Evolutionary conservation across 129 eudicot species (phyloP), one percentile per base, ranked within the genome.

Genomic region (Centrapalus pauciflorus): DNA sequence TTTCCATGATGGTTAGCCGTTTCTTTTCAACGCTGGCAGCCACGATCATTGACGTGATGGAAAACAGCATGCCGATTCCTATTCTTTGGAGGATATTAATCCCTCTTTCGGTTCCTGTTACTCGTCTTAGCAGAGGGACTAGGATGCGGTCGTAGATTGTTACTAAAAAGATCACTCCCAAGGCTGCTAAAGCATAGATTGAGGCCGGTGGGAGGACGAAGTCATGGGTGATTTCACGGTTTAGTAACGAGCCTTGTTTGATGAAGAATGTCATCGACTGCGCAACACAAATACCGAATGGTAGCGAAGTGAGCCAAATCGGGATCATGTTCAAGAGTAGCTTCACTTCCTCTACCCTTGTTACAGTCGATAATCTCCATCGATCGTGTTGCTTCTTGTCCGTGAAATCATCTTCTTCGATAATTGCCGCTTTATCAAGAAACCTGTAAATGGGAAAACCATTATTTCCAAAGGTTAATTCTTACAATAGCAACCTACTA

Each of bases 191-290:
- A 46, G 78, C 58, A 9, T 63, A 87, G 9, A 88, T 52, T 1
- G 98, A 85, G 58, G 95, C 87, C 19, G 98, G 82, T 29, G 98
- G 98, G 77, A 93, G 81, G 35, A 1, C 1, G 70, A 88, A 85
- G 23, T 5, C 24, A 35, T 45, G 25, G 21, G 73, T 46, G 70
- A 93, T 61, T 30, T 58, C 51, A 2, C 91, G 85, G 84, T 88
- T 24, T 56, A 93, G 37, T 20, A 79, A 57, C 0, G 64, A 70
- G 20, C 89, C 72, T 77, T 93, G 98, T 75, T 93, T 88, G 77
- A 93, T 83, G 73, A 88, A 93, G 77, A 93, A 85, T 1, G 98
- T 93, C 0, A 86, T 29, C 72, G 76, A 46, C 71, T 93, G 98
- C 13, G 96, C 87, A 4, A 81, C 62, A 24, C 89, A 81, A 1